Conservation (phyloP, 176 grass and related monocot genomes). For the Pontederia paniculata region DNA sequence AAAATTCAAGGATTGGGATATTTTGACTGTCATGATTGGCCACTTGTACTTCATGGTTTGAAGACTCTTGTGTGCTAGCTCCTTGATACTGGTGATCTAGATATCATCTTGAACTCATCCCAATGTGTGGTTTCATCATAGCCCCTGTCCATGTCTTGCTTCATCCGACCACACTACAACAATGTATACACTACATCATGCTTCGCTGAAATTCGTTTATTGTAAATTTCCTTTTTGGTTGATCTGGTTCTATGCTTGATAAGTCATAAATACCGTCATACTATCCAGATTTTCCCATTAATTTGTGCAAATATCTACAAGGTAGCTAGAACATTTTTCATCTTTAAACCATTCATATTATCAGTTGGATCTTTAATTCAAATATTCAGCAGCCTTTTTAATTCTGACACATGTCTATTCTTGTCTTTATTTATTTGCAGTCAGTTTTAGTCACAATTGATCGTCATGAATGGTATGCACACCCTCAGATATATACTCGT, state of each 20-base stretch:
- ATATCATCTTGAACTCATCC: too few species aligned
- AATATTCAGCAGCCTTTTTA: too few species aligned
- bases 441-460: constrained; percentile 91
- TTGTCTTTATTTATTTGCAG: constrained; percentile 30
- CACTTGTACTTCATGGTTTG: too few species aligned
- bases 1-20: too few species aligned
- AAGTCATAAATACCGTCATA: neutral
- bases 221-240: neutral
- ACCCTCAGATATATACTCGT: constrained; percentile 75
- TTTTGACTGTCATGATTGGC: too few species aligned
- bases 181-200: too few species aligned
- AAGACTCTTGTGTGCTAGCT: too few species aligned
- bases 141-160: too few species aligned
- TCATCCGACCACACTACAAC: too few species aligned
- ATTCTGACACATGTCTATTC: neutral
- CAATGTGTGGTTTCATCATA: too few species aligned
- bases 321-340: neutral
- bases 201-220: too few species aligned
- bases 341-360: neutral
- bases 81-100: too few species aligned
- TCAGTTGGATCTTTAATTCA: neutral
- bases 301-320: neutral
- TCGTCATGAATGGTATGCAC: constrained; percentile 86
- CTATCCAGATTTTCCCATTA: neutral
- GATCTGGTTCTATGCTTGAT: neutral